A percentile compares a stretch with the other conserved stretches of the same genome.
These are phyloP conservation scores for Planoprotostelium fungivorum DNA, from an alignment of 78 protist genomes.

Conservation along the genomic window DNA sequence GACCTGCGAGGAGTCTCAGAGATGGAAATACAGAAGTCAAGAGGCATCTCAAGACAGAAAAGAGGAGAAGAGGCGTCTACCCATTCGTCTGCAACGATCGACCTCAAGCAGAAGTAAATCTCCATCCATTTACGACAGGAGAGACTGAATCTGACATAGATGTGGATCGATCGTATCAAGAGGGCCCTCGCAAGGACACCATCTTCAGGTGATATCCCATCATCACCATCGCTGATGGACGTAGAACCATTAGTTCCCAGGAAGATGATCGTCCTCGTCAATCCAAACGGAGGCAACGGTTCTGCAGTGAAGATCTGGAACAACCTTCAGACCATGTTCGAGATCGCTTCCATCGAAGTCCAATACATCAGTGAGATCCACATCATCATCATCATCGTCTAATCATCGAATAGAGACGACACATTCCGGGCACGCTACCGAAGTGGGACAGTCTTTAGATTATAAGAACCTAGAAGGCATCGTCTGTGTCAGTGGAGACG, in stretches of 20 bases:
- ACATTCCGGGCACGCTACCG: not conserved
- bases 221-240: not conserved
- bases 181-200: no score
- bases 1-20: not conserved
- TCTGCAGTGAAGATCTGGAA: not conserved
- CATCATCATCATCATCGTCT: not conserved
- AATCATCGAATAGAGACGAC: not conserved
- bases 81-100: not conserved
- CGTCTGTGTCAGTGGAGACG: conserved; percentile 25
- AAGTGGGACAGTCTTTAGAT: not conserved
- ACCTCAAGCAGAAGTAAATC: not conserved
- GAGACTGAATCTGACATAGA: not conserved
- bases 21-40: not conserved
- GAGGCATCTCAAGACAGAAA: not conserved
- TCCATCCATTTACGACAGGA: not conserved
- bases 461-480: not conserved
- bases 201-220: not conserved
- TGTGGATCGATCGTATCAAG: no score
- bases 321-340: not conserved
- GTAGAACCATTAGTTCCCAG: not conserved
- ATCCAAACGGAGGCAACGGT: not conserved
- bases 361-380: not conserved
- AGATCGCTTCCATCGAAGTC: not conserved
- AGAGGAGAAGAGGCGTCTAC: not conserved
- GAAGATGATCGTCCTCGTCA: not conserved